phyloP scores from a whole-genome alignment of 2,329 filamentous ascomycete species.

The Colletotrichum shisoi region DNA sequence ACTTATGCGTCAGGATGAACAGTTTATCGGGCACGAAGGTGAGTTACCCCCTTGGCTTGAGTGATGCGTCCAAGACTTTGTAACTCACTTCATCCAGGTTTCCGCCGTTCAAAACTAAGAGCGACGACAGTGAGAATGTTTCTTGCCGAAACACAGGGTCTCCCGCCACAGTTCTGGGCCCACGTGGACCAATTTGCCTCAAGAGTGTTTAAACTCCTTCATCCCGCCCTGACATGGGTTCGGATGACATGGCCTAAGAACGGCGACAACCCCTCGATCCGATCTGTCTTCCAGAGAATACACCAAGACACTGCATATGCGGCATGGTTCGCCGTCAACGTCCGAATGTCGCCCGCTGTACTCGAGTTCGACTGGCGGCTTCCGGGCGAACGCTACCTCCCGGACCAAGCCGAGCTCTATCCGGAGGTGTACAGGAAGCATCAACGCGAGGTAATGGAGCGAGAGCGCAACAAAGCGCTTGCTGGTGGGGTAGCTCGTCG shows the following conservation, averaged over 20 bases:
- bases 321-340: slow-evolving; percentile 46
- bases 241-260: slow-evolving; percentile 24
- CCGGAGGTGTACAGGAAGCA: slow-evolving; percentile 36
- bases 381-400: slow-evolving; percentile 44
- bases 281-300: slow-evolving; percentile 36
- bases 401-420: slow-evolving; percentile 42
- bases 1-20: slow-evolving; percentile 42
- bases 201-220: slow-evolving; percentile 42
- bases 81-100: slow-evolving; percentile 42
- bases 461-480: neutral
- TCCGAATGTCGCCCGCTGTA: slow-evolving; percentile 43
- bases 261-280: slow-evolving; percentile 8
- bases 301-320: slow-evolving; percentile 47
- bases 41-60: slow-evolving; percentile 15
- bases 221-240: slow-evolving; percentile 42
- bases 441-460: slow-evolving; percentile 29
- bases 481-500: too few relatives aligned
- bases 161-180: slow-evolving; percentile 46
- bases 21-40: slow-evolving; percentile 45
- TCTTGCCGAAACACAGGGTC: slow-evolving; percentile 39
- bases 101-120: slow-evolving; percentile 44
- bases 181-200: slow-evolving; percentile 45
- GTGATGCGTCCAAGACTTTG: neutral
- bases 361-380: slow-evolving; percentile 43
- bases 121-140: slow-evolving; percentile 43